Base-by-base conservation (phyloP, 2,329 filamentous ascomycete species). In the Arthrobotrys sinensis region DNA sequence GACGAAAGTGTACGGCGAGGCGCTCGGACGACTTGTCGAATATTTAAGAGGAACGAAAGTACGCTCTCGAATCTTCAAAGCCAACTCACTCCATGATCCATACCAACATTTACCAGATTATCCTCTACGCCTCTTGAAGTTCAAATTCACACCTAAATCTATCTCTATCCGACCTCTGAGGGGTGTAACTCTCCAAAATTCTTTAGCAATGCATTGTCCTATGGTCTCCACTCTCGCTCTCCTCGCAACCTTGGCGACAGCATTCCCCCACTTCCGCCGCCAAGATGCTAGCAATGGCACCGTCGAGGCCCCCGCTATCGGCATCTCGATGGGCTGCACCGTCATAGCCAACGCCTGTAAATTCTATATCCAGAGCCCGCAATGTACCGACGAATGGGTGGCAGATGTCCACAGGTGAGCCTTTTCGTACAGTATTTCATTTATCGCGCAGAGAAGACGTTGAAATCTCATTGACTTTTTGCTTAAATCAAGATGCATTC, bases 301-400 rank as follows among this genome's bases (percentile, higher is more conserved):
- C 10, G 63, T 69, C 21, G 71, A 64, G 16, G 63, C 71, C 4
- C 71, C 53, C 11, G 45, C 71, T 12, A 76, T 64, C 12, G 55
- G 71, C 1, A 57, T 63, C 14, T 53, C 71, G 1, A 69, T 73
- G 60, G 69, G 69, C 10, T 76, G 63, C 38, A 68, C 53, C 4
- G 28, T 69, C 21, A 69, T 69, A 53, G 52, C 71, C 16, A 76
- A 64, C 12, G 53, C 64, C 14, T 76, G 71, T 24, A 68, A 64
- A 12, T 63, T 68, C 19, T 76, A 76, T 34, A 76, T 76, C 12
- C 38, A 63, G 36, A 46, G 38, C 38, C 19, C 63, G 8, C 71
- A 57, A 36, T 76, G 71, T 16, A 76, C 43, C 8, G 53, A 64
- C 1, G 43, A 57, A 21, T 76, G 71, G 63, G 64, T 76, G 14